Percentiles rank a stretch among this genome's conserved stretches.
Evolutionary conservation across 2,329 filamentous ascomycete species (phyloP).

Genomic region (Dothideomycetes sp.): DNA sequence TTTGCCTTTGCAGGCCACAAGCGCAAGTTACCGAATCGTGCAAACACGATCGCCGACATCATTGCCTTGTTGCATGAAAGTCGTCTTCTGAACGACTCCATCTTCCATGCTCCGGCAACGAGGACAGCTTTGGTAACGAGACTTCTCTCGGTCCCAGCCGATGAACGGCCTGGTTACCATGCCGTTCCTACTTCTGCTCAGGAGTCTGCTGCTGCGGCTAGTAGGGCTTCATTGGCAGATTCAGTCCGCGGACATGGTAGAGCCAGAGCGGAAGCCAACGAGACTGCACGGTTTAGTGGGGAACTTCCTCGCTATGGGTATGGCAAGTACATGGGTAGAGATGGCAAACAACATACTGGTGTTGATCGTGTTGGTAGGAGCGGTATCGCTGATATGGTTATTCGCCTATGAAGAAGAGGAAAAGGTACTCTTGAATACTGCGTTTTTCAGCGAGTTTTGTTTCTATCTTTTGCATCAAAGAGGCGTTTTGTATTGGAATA

Average conservation of each 20-base stretch:
- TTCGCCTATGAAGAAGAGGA: constrained; percentile 3
- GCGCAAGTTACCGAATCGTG: constrained; percentile 60
- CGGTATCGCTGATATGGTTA: constrained; percentile 24
- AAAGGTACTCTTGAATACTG: no score
- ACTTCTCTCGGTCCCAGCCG: constrained; percentile 47
- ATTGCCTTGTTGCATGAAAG: constrained; percentile 69
- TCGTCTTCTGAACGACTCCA: constrained; percentile 60
- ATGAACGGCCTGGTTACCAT: constrained; percentile 36
- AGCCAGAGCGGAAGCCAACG: constrained; percentile 19
- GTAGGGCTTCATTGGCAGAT: constrained; percentile 24
- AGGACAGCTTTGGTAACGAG: constrained; percentile 60
- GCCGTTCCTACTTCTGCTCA: constrained; percentile 17
- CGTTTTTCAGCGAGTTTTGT: no score
- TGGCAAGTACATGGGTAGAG: constrained; percentile 48
- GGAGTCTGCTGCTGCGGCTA: constrained; percentile 17
- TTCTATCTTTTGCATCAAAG: no score
- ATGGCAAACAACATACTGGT: constrained; percentile 51
- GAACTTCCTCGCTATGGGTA: constrained; percentile 43
- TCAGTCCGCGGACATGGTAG: constrained; percentile 25
- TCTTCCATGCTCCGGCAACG: constrained; percentile 60
- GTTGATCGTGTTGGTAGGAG: constrained; percentile 46
- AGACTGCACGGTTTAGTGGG: constrained; percentile 12
- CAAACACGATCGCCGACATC: constrained; percentile 64
- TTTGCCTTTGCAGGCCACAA: constrained; percentile 50
- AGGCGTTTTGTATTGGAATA: no score